Evolutionary conservation across 1,284 basidiomycete genomes (phyloP), one percentile per base, ranked within the genome.

Genomic region (Ceratobasidium theobromae): DNA sequence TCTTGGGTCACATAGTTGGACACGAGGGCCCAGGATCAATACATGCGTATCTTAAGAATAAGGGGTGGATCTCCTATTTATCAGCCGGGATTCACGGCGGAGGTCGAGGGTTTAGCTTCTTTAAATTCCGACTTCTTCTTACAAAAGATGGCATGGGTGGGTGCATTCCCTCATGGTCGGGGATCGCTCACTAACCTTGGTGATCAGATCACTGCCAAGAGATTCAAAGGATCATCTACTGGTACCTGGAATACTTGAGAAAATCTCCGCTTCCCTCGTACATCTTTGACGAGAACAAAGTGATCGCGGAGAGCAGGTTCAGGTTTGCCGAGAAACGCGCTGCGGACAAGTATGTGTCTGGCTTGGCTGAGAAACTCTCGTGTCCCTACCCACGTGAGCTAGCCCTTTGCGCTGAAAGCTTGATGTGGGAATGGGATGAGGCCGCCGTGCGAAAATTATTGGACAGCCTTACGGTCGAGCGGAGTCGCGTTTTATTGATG

Each of bases 1-100:
- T 95, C 75, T 74, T 99, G 18, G 83, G 87, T 1, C 93, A 98
- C 76, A 88, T 97, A 73, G 78, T 98, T 53, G 97, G 97, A 0
- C 96, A 99, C 75, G 98, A 99, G 78, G 98, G 97, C 2, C 87
- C 90, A 40, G 97, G 97, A 0, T 98, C 95, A 0, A 79, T 99
- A 45, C 84, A 95, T 71, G 93, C 93, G 1, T 93, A 95, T 76
- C 81, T 99, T 69, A 99, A 98, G 79, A 81, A 84, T 71, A 89
- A 91, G 74, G 94, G 95, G 3, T 98, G 95, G 95, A 86, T 90
- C 54, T 95, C 91, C 66, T 81, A 82, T 23, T 80, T 65, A 33
- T 99, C 51, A 86, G 84, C 66, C 83, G 88, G 43, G 93, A 92
- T 2, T 81, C 85, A 1, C 88, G 81, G 78, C 0, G 82, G 89